Percentiles rank a stretch among this genome's conserved stretches.
These are phyloP conservation scores for Hyphopichia homilentoma DNA, from an alignment of 805 yeast genomes.

Conservation along the genomic window DNA sequence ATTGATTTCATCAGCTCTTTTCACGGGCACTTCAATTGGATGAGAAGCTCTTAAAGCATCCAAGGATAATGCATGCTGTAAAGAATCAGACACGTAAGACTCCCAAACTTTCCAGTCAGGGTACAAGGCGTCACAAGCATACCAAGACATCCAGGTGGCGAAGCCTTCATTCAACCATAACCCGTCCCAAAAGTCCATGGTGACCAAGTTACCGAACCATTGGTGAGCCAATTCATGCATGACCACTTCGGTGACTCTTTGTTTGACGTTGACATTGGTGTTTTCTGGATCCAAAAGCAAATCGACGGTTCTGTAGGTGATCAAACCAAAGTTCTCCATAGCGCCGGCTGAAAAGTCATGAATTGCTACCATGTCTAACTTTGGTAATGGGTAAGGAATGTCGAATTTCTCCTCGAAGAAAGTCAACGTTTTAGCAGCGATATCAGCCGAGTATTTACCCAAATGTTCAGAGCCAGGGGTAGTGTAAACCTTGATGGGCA, in stretches of 20 bases:
- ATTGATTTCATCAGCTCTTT: constrained; percentile 72
- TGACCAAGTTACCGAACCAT: constrained; percentile 88
- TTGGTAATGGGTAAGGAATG: constrained; percentile 75
- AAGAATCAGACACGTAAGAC: constrained; percentile 71
- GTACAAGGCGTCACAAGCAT: constrained; percentile 67
- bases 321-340: constrained; percentile 83
- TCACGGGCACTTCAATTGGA: constrained; percentile 81
- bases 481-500: constrained; percentile 78
- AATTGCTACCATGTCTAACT: constrained; percentile 77
- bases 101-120: constrained; percentile 91
- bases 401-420: constrained; percentile 73
- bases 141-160: constrained; percentile 92
- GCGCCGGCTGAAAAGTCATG: constrained; percentile 87
- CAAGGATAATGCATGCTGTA: constrained; percentile 69
- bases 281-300: constrained; percentile 67
- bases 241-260: constrained; percentile 80
- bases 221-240: constrained; percentile 90
- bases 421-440: constrained; percentile 70
- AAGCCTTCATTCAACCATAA: constrained; percentile 87
- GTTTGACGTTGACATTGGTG: constrained; percentile 60
- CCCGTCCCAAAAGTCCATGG: constrained; percentile 93
- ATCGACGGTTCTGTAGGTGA: constrained; percentile 77
- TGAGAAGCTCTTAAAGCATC: constrained; percentile 83
- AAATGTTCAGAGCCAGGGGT: constrained; percentile 72
- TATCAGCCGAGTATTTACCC: constrained; percentile 69